A percentile compares a stretch with the other conserved stretches of the same genome.
Conservation (phyloP, 768 basidiomycete genomes). For the Leccinum boreale region DNA sequence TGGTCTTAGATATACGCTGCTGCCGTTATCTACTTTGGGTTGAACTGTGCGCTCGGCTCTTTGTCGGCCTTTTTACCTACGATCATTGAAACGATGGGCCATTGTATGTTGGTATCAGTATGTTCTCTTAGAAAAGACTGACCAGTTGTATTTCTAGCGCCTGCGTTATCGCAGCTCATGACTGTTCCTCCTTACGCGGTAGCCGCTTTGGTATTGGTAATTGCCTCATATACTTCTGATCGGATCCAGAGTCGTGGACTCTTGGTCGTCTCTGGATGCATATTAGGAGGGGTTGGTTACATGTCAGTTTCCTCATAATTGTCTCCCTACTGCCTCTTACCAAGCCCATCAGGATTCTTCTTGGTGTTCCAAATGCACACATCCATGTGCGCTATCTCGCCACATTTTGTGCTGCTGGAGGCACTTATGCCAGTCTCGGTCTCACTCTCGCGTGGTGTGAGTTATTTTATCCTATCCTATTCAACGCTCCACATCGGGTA, state of each 20-base stretch:
- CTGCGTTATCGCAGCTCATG: slow-evolving; percentile 46
- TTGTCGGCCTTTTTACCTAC: slow-evolving; percentile 54
- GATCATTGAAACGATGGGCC: slow-evolving; percentile 49
- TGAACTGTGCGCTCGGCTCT: slow-evolving; percentile 47
- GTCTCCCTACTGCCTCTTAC: background rate
- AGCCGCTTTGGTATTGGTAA: slow-evolving; percentile 35
- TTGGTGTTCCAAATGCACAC: slow-evolving; percentile 30
- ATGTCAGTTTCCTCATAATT: slow-evolving; percentile 26
- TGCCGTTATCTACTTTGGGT: slow-evolving; percentile 47
- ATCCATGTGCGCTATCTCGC: slow-evolving; percentile 42
- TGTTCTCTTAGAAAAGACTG: background rate
- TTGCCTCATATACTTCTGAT: slow-evolving; percentile 40
- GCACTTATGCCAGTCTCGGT: slow-evolving; percentile 44
- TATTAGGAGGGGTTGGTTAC: slow-evolving; percentile 39
- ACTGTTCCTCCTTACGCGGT: slow-evolving; percentile 55
- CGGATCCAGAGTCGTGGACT: slow-evolving; percentile 42
- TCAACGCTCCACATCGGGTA: background rate
- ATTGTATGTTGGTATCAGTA: slow-evolving; percentile 30
- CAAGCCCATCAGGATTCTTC: slow-evolving; percentile 26
- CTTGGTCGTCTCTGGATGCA: slow-evolving; percentile 29
- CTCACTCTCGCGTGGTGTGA: slow-evolving; percentile 48
- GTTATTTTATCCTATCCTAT: slow-evolving; percentile 9
- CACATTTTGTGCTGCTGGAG: slow-evolving; percentile 43
- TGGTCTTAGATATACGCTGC: slow-evolving; percentile 38
- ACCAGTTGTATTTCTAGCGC: slow-evolving; percentile 27